Percentiles rank a stretch among this genome's conserved stretches.
Conservation (phyloP, 2,329 filamentous ascomycete genomes). For the Ceratocystis destructans region DNA sequence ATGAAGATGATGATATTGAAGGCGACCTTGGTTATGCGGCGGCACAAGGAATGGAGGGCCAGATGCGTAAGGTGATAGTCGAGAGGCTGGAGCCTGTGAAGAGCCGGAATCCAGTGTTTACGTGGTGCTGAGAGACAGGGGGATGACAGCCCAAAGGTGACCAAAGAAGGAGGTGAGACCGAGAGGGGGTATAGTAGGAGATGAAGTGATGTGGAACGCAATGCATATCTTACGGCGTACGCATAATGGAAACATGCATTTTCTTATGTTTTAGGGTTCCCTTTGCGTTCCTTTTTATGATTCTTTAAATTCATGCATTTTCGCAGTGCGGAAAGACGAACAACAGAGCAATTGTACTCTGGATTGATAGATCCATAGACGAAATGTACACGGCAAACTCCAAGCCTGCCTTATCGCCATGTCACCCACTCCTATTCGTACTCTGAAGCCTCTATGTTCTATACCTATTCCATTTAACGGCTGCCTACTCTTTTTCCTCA, state of each 20-base stretch:
- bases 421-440: too few species aligned
- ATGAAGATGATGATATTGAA: constrained; percentile 64
- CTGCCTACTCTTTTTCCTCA: too few species aligned
- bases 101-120: constrained; percentile 88
- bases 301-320: background rate
- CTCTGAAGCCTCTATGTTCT: too few species aligned
- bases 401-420: too few species aligned
- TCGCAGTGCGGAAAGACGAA: too few species aligned
- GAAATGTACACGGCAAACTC: too few species aligned
- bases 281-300: background rate
- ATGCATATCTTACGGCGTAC: background rate
- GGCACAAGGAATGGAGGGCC: constrained; percentile 84
- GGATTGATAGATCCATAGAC: too few species aligned
- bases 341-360: too few species aligned
- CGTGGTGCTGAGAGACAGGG: constrained; percentile 59
- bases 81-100: constrained; percentile 93
- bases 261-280: background rate
- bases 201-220: background rate
- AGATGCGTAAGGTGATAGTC: constrained; percentile 87
- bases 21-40: constrained; percentile 91
- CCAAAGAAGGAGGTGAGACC: background rate
- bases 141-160: background rate
- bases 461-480: too few species aligned
- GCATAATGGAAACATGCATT: background rate
- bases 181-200: background rate